Evolutionary conservation across 1,139 yeast genomes (phyloP), one percentile per base, ranked within the genome.

Genomic region (Debaryomycetaceae sp.): DNA sequence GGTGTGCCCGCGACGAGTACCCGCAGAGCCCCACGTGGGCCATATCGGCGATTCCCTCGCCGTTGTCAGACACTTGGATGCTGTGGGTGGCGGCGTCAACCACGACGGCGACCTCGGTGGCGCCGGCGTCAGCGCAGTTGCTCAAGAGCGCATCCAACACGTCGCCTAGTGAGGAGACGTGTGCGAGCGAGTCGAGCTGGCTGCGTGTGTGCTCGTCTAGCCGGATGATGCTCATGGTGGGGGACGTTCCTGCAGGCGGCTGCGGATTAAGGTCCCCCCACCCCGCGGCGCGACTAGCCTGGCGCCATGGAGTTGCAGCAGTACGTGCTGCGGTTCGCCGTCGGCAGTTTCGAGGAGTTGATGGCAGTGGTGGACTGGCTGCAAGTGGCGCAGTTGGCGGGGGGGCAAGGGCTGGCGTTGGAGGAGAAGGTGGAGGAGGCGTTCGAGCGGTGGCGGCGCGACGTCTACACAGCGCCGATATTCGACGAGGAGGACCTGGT

Each of bases 101-200:
- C 12, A 73, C 55, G 2, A 89, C 65, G 19, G 68, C 76, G n/a
- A 89, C 66, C n/a, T 61, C 49, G 1, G 75, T 58, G 9, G 93
- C 73, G 0, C 71, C 67, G 0, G 96, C 89, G 51, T 88, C 96
- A 2, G 86, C 60, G 10, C 89, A 67, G 57, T 88, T 88, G 49
- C 84, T 93, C 29, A 89, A 53, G 50, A 89, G 58, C 48, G 85
- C 95, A 42, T 79, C 75, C 15, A 85, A 55, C 1, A 85, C 94
- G 36, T 41, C 39, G 4, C 19, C 19, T 11, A 30, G 9, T 9
- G 18, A 14, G 5, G 18, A 13, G 4, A 30, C 22, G 8, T 4
- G n/a, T 15, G 21, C 8, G 9, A 27, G 29, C 11, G 29, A 14
- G 16, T 27, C 22, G 4, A 27, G 12, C n/a, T 19, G n/a, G 6